Evolutionary conservation across 176 grass and related monocot genomes (phyloP).

Genomic region (Musa schizocarpa): DNA sequence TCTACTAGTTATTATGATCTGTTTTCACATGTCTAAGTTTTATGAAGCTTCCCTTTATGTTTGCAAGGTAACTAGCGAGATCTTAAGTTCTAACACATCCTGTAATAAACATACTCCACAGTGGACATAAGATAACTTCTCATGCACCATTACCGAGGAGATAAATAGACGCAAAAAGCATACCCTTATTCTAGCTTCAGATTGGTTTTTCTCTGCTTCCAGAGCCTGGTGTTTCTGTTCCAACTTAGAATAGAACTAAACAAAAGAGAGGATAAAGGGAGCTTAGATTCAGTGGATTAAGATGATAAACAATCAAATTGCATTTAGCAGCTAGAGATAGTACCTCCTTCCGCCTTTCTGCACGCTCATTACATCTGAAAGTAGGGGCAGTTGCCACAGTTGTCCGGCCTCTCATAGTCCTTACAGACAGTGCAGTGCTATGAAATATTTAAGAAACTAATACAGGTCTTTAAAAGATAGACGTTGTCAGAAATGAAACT

Average conservation of each 20-base stretch:
- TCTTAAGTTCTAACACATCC: too few relatives aligned
- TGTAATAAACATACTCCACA: not conserved
- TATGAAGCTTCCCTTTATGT: too few relatives aligned
- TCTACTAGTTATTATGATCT: not conserved
- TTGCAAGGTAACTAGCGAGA: too few relatives aligned
- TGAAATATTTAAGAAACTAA: conserved; percentile 16
- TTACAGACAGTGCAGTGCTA: conserved; percentile 25
- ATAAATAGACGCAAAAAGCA: not conserved
- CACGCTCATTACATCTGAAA: conserved; percentile 43
- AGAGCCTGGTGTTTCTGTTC: conserved; percentile 44
- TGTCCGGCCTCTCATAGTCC: conserved; percentile 19
- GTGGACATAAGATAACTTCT: not conserved
- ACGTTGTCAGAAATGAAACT: not conserved
- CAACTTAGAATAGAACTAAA: conserved; percentile 37
- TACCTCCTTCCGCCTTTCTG: conserved; percentile 41
- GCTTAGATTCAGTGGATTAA: not conserved
- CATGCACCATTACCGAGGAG: not conserved
- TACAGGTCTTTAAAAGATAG: not conserved
- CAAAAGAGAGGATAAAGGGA: conserved; percentile 1
- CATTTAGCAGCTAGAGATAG: not conserved
- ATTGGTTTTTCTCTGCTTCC: conserved; percentile 40
- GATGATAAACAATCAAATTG: not conserved
- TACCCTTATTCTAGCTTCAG: conserved; percentile 34
- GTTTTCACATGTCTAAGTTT: not conserved
- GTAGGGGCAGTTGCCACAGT: conserved; percentile 24